Evolutionary conservation across 345 rosid genomes (phyloP), one percentile per base, ranked within the genome.

Genomic region (Raphanus raphanistrum): DNA sequence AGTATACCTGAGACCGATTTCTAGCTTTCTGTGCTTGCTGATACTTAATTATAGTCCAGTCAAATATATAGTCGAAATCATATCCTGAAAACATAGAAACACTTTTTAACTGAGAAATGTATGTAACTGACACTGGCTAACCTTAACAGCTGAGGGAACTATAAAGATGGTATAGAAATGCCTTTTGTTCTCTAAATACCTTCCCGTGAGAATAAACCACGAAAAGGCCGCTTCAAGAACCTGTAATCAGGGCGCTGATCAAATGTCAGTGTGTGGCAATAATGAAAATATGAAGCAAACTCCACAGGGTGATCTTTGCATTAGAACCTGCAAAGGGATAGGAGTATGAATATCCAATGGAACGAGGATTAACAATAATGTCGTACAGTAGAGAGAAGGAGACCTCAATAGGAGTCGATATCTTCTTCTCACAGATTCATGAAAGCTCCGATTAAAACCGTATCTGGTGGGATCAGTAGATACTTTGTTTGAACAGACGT

Each of bases 181-280:
- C 17, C 26, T 45, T 50, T 67, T 66, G 4, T 3, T 29, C 7
- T 21, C 8, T 8, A 66, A 71, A 26, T 85, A 92, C 98, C 98
- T 90, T 90, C 92, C 45, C 89, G 94, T 11, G 86, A 52, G 75
- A 92, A 89, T 76, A 90, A 69, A 76, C 87, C 94, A 60, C 94
- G 90, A 71, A 92, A 90, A 26, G 90, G 86, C 27, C 97, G 91
- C 84, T 90, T 92, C 81, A 92, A 82, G 83, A 89, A 92, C 74
- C 98, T 94, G 81, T 90, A 92, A 79, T 92, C 98, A 76, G 98
- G 98, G 32, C 96, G 84, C 79, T 87, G 96, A 84, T 92, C 94
- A 82, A 92, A 92, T 77, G 87, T 88, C 76, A 89, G 79, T 15
- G 98, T 90, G 81, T 89, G 96, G 81, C 98, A 90, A 68, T 92